These are phyloP conservation scores for Boletus subcaerulescens DNA, from an alignment of 768 basidiomycete genomes.

Conservation along the genomic window DNA sequence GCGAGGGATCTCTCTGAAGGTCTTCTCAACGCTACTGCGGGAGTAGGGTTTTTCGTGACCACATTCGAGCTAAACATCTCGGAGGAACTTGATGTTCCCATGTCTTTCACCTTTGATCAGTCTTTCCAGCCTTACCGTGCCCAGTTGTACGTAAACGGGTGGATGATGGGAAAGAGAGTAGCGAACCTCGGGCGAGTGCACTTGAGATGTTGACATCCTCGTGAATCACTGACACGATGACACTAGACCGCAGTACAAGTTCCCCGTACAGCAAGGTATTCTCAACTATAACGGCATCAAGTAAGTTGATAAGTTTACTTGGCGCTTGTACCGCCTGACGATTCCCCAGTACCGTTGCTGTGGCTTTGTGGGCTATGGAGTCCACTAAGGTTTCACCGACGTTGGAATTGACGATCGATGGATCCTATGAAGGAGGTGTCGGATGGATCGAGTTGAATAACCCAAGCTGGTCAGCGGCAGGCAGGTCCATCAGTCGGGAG, in stretches of 20 bases:
- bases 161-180: slow-evolving; percentile 86
- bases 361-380: slow-evolving; percentile 70
- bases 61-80: slow-evolving; percentile 65
- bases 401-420: slow-evolving; percentile 54
- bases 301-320: slow-evolving; percentile 33
- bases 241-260: slow-evolving; percentile 68
- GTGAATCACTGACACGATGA: slow-evolving; percentile 2
- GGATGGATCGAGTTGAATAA: slow-evolving; percentile 54
- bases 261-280: slow-evolving; percentile 83
- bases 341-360: slow-evolving; percentile 47
- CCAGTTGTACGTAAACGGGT: slow-evolving; percentile 78
- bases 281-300: slow-evolving; percentile 69
- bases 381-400: slow-evolving; percentile 46
- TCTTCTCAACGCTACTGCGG: slow-evolving; percentile 54
- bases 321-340: background rate
- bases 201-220: background rate
- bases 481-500: slow-evolving; percentile 7
- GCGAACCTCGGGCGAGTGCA: slow-evolving; percentile 59
- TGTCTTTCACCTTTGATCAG: slow-evolving; percentile 72
- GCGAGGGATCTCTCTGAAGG: slow-evolving; percentile 55
- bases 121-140: slow-evolving; percentile 67
- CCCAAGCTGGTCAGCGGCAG: slow-evolving; percentile 48
- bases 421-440: slow-evolving; percentile 64
- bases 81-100: slow-evolving; percentile 56
- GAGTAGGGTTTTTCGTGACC: slow-evolving; percentile 80